Percentiles rank a stretch among this genome's conserved stretches.
phyloP scores from a whole-genome alignment of 345 rosid species.

The Pistacia integerrima region DNA sequence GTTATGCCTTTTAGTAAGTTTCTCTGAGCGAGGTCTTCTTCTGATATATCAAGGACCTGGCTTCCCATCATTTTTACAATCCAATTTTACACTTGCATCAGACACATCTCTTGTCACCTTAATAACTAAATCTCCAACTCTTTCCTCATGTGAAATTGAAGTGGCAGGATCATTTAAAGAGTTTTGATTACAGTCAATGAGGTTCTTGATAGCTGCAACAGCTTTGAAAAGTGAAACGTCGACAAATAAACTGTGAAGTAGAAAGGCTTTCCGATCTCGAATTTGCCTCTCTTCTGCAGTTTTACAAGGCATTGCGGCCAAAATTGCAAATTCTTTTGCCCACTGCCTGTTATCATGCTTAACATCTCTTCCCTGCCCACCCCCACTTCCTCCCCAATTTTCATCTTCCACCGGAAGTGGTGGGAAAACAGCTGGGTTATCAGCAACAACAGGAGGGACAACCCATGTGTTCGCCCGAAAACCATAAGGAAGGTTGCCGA shows the following conservation, averaged over 20 bases:
- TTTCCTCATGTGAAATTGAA: conserved; percentile 53
- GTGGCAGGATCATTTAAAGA: conserved; percentile 34
- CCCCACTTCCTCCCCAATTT: conserved; percentile 93
- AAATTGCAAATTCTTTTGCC: conserved; percentile 85
- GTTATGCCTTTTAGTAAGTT: conserved; percentile 95
- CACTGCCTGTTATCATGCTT: conserved; percentile 65
- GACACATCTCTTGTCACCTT: conserved; percentile 70
- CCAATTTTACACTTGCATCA: conserved; percentile 70
- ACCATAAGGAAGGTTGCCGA: conserved; percentile 95
- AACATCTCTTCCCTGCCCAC: conserved; percentile 78
- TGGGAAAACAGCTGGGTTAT: conserved; percentile 67
- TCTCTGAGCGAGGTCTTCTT: conserved; percentile 61
- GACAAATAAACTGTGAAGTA: conserved; percentile 87
- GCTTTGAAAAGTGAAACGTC: conserved; percentile 87
- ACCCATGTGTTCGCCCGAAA: conserved; percentile 96
- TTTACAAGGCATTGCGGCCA: conserved; percentile 94
- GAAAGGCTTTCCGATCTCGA: conserved; percentile 87
- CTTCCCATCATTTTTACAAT: conserved; percentile 65
- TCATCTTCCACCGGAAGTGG: conserved; percentile 85
- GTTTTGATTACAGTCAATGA: conserved; percentile 43
- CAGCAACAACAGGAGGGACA: conserved; percentile 84
- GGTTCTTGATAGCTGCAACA: conserved; percentile 48
- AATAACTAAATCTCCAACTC: conserved; percentile 70
- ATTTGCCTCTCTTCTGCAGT: conserved; percentile 92
- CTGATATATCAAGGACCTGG: conserved; percentile 62